A percentile compares a stretch with the other conserved stretches of the same genome.
Evolutionary conservation across 2,329 filamentous ascomycete genomes (phyloP).

Genomic region (Colletotrichum lupini): DNA sequence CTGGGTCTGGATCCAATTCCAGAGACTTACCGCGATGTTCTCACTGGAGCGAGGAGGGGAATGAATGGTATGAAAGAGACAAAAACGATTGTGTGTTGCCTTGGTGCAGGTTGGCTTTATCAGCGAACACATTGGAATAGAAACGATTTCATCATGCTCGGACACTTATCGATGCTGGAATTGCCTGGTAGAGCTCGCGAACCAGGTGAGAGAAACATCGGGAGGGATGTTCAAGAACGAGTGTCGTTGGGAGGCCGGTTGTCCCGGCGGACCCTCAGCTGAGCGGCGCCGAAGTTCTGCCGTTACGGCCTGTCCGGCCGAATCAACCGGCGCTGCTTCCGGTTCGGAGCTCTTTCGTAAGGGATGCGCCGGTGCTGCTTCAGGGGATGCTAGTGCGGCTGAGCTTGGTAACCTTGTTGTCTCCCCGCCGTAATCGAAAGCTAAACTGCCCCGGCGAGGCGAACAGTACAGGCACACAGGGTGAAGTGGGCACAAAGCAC

Average conservation of each 20-base stretch:
- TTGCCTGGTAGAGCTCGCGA: background rate
- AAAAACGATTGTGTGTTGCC: too few species aligned
- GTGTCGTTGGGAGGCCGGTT: background rate
- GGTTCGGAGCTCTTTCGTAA: background rate
- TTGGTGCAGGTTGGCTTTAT: background rate
- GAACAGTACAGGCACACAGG: background rate
- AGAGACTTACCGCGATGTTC: too few species aligned
- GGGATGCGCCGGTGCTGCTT: background rate
- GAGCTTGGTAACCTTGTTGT: background rate
- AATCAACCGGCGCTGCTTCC: background rate
- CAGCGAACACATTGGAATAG: background rate
- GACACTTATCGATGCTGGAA: background rate
- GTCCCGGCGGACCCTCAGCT: background rate
- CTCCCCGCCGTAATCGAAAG: background rate
- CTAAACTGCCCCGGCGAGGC: conserved; percentile 2
- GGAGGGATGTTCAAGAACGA: background rate
- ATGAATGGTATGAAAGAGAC: too few species aligned
- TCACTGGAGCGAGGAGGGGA: too few species aligned
- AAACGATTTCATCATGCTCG: background rate
- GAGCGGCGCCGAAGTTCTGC: background rate
- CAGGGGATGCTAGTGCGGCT: conserved; percentile 2
- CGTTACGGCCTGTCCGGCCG: background rate
- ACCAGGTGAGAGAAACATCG: background rate
- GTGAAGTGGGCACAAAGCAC: background rate
- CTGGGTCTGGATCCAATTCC: background rate